Base-by-base conservation (phyloP, 441 rosid species). In the Raphanus hybrid region DNA sequence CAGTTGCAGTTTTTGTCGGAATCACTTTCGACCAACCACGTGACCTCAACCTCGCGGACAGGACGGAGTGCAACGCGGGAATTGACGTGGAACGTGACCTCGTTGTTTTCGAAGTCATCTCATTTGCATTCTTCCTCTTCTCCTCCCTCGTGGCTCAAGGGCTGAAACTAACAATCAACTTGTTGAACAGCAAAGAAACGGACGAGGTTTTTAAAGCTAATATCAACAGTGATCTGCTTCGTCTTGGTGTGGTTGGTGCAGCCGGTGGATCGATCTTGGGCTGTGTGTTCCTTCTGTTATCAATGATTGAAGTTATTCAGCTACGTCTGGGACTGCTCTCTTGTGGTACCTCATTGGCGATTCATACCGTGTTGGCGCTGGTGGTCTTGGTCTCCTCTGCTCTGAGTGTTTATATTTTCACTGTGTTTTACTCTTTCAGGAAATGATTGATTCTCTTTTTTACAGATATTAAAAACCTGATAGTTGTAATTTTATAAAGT, bases 121-220 rank as follows among this genome's bases (percentile, higher is more conserved):
- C 81, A 2, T 78, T 78, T 39, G 69, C 81, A 5, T 78, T 67
- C 77, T 78, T 78, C 34, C 77, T 72, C 69, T 78, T 78, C 69
- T 78, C 81, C 3, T 78, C 81, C 26, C 77, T 78, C 16, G 81
- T 78, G 59, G 81, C 81, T 59, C 81, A 78, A 67, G 81, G 81
- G 12, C n/a, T 78, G 48, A 78, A 20, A 1, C 23, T 20, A 20
- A 20, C 23, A 20, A 20, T 20, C 23, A 20, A 20, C 23, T 20
- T 20, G 23, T 20, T 20, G 23, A 20, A 20, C 23, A 20, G 23
- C 23, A 20, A 20, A 20, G 23, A 20, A 20, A 20, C 23, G 23
- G 23, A 20, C 23, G 23, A 20, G 23, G 23, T 20, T 20, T 20
- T 20, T 20, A 20, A 20, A 20, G 23, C 23, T 20, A 20, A 20